Conservation (phyloP, 345 rosid species). For the Populus nigra region DNA sequence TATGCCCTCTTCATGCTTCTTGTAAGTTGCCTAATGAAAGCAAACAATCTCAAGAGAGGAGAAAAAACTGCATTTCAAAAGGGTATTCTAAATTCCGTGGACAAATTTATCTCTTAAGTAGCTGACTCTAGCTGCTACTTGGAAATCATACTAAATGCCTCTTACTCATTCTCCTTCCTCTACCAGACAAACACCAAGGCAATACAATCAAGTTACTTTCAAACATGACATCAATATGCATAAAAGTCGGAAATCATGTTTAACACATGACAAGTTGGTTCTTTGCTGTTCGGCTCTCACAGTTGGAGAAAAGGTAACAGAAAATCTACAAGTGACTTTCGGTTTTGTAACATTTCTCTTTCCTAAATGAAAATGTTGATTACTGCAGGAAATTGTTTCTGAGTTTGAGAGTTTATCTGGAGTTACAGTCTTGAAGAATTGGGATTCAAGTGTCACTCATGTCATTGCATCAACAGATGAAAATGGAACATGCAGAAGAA, state of each 20-base stretch:
- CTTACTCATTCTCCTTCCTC: background rate
- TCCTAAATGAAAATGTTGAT: background rate
- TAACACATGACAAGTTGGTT: conserved; percentile 44
- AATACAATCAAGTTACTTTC: conserved; percentile 31
- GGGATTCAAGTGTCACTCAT: conserved; percentile 73
- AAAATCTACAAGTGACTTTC: background rate
- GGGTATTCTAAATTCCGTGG: conserved; percentile 30
- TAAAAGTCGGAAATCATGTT: conserved; percentile 31
- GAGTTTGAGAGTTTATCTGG: conserved; percentile 56
- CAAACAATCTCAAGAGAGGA: conserved; percentile 28
- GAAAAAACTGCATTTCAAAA: conserved; percentile 35
- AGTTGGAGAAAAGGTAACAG: conserved; percentile 58
- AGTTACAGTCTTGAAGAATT: conserved; percentile 51
- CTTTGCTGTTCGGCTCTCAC: conserved; percentile 83
- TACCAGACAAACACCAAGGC: conserved; percentile 37
- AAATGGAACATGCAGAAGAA: conserved; percentile 85
- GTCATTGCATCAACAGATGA: conserved; percentile 75
- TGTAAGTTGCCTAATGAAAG: conserved; percentile 65
- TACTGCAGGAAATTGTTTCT: conserved; percentile 60
- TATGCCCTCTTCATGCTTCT: conserved; percentile 75
- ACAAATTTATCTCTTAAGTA: too few relatives aligned
- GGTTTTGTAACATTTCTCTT: background rate
- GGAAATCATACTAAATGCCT: background rate
- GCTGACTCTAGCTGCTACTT: background rate
- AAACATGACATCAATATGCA: conserved; percentile 20